These are phyloP conservation scores for Daedalea quercina DNA, from an alignment of 768 basidiomycete species.

Conservation along the genomic window DNA sequence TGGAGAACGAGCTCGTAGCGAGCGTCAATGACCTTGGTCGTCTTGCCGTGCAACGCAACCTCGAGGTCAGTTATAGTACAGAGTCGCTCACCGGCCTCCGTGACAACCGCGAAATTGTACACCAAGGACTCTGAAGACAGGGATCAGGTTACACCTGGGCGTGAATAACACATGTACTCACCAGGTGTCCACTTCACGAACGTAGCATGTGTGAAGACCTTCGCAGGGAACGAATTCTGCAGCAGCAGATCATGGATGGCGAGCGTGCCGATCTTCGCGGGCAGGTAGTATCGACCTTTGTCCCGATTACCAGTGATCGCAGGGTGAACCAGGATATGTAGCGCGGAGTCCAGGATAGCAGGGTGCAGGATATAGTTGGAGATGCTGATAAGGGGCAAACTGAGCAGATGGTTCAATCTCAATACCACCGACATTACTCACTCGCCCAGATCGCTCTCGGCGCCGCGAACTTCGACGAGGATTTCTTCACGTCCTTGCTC, in stretches of 20 bases:
- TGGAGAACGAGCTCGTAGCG: neutral
- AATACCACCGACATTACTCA: neutral
- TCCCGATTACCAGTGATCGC: slow-evolving; percentile 24
- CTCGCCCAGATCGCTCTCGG: neutral
- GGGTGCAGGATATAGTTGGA: slow-evolving; percentile 12
- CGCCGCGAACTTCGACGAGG: slow-evolving; percentile 2
- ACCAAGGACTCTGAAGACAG: slow-evolving; percentile 15
- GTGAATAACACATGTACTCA: neutral
- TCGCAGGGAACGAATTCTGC: slow-evolving; percentile 16
- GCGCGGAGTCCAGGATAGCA: slow-evolving; percentile 30
- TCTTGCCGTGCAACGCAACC: slow-evolving; percentile 10
- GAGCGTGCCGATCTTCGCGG: slow-evolving; percentile 17
- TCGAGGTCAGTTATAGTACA: slow-evolving; percentile 14
- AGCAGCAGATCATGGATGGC: slow-evolving; percentile 8
- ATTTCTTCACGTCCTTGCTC: neutral
- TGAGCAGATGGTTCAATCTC: neutral
- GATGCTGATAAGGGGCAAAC: slow-evolving; percentile 5
- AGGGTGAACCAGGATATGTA: slow-evolving; percentile 27
- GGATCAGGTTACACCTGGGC: neutral
- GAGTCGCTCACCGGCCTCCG: slow-evolving; percentile 21
- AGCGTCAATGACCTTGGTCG: neutral
- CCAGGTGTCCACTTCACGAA: slow-evolving; percentile 25
- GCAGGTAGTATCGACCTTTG: slow-evolving; percentile 26
- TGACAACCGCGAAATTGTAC: slow-evolving; percentile 22
- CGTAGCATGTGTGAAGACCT: slow-evolving; percentile 10